These are phyloP conservation scores for Leptographium radiaticola DNA, from an alignment of 2,329 filamentous ascomycete species.

Conservation along the genomic window DNA sequence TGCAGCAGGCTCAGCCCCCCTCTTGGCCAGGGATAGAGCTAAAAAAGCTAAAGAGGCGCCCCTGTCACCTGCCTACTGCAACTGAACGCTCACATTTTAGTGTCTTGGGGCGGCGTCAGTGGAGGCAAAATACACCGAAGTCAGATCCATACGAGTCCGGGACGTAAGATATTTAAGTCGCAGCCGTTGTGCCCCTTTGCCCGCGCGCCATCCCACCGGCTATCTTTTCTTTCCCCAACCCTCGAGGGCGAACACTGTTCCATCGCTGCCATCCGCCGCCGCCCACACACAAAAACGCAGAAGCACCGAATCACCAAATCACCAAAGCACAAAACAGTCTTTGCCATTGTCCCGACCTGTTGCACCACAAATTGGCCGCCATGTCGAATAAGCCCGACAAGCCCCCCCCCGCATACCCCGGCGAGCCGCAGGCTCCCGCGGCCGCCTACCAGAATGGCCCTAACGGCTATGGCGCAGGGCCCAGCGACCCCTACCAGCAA, in stretches of 20 bases:
- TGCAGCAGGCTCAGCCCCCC: neutral
- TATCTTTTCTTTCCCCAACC: neutral
- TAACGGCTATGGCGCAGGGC: constrained; percentile 11
- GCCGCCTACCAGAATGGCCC: constrained; percentile 12
- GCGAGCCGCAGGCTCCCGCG: constrained; percentile 17
- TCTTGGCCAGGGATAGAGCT: neutral
- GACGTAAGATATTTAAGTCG: neutral
- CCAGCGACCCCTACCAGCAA: constrained; percentile 25
- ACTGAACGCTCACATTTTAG: neutral
- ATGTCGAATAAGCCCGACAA: constrained; percentile 34
- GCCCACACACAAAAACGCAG: neutral
- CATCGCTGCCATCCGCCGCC: neutral
- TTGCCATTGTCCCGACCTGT: no score
- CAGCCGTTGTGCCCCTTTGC: neutral
- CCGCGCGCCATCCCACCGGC: neutral
- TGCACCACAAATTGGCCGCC: neutral
- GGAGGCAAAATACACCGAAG: neutral
- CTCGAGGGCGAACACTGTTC: no score
- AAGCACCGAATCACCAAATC: neutral
- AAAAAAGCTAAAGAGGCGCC: neutral
- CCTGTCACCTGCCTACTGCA: neutral
- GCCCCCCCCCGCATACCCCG: constrained; percentile 36
- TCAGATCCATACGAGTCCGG: neutral
- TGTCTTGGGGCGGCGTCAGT: neutral
- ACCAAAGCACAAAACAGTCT: neutral